Evolutionary conservation across 768 basidiomycete species (phyloP).

Genomic region (Dentipellis fragilis): DNA sequence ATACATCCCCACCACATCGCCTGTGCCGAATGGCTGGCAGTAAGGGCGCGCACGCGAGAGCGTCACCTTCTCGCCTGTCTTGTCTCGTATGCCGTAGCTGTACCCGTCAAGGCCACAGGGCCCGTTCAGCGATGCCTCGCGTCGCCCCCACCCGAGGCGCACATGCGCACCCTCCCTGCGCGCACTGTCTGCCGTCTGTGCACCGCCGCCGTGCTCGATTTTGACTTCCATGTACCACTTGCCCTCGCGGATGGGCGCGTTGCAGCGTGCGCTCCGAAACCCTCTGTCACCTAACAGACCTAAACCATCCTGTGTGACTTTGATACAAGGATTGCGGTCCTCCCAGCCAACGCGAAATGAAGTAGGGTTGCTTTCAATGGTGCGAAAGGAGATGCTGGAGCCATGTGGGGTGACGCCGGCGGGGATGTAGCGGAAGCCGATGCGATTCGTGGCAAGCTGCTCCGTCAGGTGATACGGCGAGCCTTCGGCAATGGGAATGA

Average conservation of each 20-base stretch:
- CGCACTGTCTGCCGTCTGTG: constrained; percentile 33
- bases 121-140: constrained; percentile 89
- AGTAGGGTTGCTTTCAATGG: constrained; percentile 71
- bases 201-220: constrained; percentile 66
- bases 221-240: constrained; percentile 92
- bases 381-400: constrained; percentile 53
- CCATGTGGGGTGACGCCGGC: constrained; percentile 62
- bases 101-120: constrained; percentile 93
- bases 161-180: constrained; percentile 64
- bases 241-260: constrained; percentile 82
- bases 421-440: constrained; percentile 73
- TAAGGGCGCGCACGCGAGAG: constrained; percentile 76
- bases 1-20: constrained; percentile 90
- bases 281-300: constrained; percentile 77
- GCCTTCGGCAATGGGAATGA: constrained; percentile 46
- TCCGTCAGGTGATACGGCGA: constrained; percentile 61
- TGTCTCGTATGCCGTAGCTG: constrained; percentile 87
- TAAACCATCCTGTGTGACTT: constrained; percentile 70
- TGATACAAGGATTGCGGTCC: constrained; percentile 75
- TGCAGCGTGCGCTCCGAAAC: constrained; percentile 83
- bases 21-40: constrained; percentile 61
- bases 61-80: constrained; percentile 83
- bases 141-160: constrained; percentile 81
- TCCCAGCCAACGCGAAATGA: constrained; percentile 79
- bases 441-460: constrained; percentile 59